Percentiles rank a stretch among this genome's conserved stretches.
These are phyloP conservation scores for Aspergillus pseudoviridinutans DNA, from an alignment of 2,329 filamentous ascomycete species.

Conservation along the genomic window DNA sequence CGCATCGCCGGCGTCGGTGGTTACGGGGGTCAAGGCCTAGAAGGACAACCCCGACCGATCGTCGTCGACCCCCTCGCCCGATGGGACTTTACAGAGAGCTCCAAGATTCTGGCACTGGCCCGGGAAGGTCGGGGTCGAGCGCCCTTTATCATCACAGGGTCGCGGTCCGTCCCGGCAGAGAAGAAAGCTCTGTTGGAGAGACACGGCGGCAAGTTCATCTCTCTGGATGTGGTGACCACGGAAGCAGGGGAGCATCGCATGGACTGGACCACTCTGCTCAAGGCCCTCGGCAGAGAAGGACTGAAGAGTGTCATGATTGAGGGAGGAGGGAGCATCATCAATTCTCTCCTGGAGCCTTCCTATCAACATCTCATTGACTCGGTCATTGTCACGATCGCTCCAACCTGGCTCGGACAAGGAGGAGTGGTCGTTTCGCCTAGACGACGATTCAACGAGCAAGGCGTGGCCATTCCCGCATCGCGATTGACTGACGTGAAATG, in stretches of 20 bases:
- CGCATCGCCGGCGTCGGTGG: constrained; percentile 59
- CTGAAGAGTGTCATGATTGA: constrained; percentile 83
- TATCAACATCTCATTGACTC: constrained; percentile 61
- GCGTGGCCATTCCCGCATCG: constrained; percentile 56
- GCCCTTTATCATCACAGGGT: constrained; percentile 61
- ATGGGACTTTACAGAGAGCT: constrained; percentile 59
- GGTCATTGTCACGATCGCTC: constrained; percentile 83
- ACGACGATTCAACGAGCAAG: constrained; percentile 47
- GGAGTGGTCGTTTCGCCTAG: constrained; percentile 74
- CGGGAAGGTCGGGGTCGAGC: constrained; percentile 61
- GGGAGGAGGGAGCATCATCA: constrained; percentile 78
- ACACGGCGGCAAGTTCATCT: constrained; percentile 30
- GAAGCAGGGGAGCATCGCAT: constrained; percentile 18
- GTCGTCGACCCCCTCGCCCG: constrained; percentile 71
- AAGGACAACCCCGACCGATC: constrained; percentile 69
- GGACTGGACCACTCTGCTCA: constrained; percentile 61
- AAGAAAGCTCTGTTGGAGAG: constrained; percentile 21
- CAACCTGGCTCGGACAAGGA: constrained; percentile 77
- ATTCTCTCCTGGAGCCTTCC: constrained; percentile 61
- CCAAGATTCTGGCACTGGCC: constrained; percentile 64
- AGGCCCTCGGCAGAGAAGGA: constrained; percentile 51
- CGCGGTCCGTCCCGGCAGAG: constrained; percentile 8
- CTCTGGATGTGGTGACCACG: constrained; percentile 15
- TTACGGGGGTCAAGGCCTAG: constrained; percentile 47
- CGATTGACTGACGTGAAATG: constrained; percentile 62